Percentiles rank a stretch among this genome's conserved stretches.
These are phyloP conservation scores for Tuber brumale DNA, from an alignment of 495 filamentous ascomycete species.

Conservation along the genomic window DNA sequence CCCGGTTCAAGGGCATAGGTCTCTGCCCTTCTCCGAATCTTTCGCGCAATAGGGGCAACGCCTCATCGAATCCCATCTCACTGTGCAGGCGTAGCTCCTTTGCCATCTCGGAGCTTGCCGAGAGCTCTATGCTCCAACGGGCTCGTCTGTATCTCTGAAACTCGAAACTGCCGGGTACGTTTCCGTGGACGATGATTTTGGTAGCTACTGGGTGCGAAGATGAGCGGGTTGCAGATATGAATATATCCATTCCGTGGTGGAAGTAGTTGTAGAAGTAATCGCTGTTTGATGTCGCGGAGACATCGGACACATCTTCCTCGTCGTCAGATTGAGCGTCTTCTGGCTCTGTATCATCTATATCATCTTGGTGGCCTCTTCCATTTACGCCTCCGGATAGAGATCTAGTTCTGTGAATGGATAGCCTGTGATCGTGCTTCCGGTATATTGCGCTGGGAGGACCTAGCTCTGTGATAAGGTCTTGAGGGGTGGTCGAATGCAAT, in stretches of 20 bases:
- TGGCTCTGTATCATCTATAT: constrained; percentile 64
- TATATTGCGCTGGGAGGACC: constrained; percentile 95
- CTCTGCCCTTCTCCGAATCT: constrained; percentile 60
- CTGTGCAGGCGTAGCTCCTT: constrained; percentile 51
- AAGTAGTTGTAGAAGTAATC: constrained; percentile 98
- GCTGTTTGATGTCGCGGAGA: constrained; percentile 45
- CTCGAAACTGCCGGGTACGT: constrained; percentile 89
- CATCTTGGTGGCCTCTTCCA: constrained; percentile 48
- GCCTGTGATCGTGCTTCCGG: constrained; percentile 80
- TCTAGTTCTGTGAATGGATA: constrained; percentile 73
- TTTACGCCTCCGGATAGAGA: constrained; percentile 41
- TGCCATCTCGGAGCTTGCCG: constrained; percentile 42
- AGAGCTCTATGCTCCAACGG: constrained; percentile 71
- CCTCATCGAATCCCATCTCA: constrained; percentile 67
- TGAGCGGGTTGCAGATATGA: constrained; percentile 68
- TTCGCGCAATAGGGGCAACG: constrained; percentile 60
- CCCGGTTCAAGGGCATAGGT: constrained; percentile 81
- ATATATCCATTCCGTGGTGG: constrained; percentile 87
- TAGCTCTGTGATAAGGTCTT: constrained; percentile 82
- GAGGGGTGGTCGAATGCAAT: constrained; percentile 74
- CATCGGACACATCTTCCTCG: constrained; percentile 57
- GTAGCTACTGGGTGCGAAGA: constrained; percentile 65
- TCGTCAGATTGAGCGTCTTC: constrained; percentile 74
- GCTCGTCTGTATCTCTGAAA: constrained; percentile 91
- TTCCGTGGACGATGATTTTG: constrained; percentile 85